Conservation (phyloP, 2,329 filamentous ascomycete species). For the Sporothrix brasiliensis region DNA sequence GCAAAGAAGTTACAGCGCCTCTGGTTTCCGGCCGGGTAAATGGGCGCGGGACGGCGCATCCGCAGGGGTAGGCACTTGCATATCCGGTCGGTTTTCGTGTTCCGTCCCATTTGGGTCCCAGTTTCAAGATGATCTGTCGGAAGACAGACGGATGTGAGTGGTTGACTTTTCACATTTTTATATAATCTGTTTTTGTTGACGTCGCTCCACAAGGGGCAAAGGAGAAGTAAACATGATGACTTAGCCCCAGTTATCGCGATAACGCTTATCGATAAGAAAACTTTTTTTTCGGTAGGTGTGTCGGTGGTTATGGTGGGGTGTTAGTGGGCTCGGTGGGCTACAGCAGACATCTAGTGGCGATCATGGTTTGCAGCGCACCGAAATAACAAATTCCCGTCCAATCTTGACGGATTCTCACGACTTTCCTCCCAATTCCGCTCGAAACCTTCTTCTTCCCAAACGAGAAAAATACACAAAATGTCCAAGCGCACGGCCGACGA, state of each 20-base stretch:
- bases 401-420: not conserved
- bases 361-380: not conserved
- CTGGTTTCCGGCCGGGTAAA: constrained; percentile 1
- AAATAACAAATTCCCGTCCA: not conserved
- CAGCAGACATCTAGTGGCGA: not conserved
- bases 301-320: constrained; percentile 22
- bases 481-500: constrained; percentile 36
- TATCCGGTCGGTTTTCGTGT: not conserved
- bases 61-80: not conserved
- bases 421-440: not conserved
- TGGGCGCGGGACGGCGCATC: not conserved
- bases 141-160: too few relatives aligned
- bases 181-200: not conserved
- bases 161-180: too few relatives aligned
- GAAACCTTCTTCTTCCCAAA: not conserved
- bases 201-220: not conserved
- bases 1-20: too few relatives aligned
- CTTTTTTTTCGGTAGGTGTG: constrained; percentile 24
- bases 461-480: constrained; percentile 31
- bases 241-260: constrained; percentile 9
- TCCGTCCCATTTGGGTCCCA: too few relatives aligned
- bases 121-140: too few relatives aligned
- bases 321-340: constrained; percentile 6
- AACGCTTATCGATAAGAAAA: constrained; percentile 34
- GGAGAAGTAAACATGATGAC: constrained; percentile 2